Evolutionary conservation across 768 basidiomycete genomes (phyloP).

Genomic region (Boletus barrowsii): DNA sequence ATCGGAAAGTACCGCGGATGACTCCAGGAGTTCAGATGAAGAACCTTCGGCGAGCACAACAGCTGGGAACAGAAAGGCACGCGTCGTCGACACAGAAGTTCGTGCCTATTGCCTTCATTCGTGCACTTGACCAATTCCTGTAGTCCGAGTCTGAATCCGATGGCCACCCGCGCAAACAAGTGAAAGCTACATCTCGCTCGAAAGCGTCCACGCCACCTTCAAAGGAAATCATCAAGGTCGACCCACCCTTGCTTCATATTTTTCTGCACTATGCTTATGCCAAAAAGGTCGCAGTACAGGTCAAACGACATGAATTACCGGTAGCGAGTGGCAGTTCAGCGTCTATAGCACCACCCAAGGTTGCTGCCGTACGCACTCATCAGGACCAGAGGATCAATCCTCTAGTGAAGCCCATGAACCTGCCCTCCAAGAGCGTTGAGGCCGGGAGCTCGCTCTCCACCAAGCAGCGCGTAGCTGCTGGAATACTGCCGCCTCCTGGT

Average conservation of each 20-base stretch:
- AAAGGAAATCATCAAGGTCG: constrained; percentile 15
- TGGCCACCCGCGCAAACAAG: background rate
- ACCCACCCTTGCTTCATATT: background rate
- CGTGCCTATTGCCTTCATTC: background rate
- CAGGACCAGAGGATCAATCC: constrained; percentile 31
- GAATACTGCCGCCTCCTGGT: constrained; percentile 33
- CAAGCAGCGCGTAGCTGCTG: constrained; percentile 47
- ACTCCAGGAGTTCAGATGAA: constrained; percentile 10
- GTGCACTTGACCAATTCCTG: background rate
- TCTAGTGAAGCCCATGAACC: constrained; percentile 30
- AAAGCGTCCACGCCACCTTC: background rate
- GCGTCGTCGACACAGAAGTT: constrained; percentile 13
- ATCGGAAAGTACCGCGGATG: constrained; percentile 8
- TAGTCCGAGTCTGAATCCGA: constrained; percentile 21
- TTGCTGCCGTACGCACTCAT: constrained; percentile 22
- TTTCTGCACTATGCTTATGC: background rate
- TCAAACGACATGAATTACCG: constrained; percentile 8
- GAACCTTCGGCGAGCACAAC: background rate
- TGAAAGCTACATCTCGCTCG: background rate
- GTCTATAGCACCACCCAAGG: constrained; percentile 14
- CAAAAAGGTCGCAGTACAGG: background rate
- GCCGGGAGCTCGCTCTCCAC: constrained; percentile 43
- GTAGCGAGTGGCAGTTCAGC: background rate
- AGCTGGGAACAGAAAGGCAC: background rate
- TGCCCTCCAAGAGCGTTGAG: constrained; percentile 22